Evolutionary conservation across 2,329 filamentous ascomycete species (phyloP).

Genomic region (Colletotrichum chlorophyti): DNA sequence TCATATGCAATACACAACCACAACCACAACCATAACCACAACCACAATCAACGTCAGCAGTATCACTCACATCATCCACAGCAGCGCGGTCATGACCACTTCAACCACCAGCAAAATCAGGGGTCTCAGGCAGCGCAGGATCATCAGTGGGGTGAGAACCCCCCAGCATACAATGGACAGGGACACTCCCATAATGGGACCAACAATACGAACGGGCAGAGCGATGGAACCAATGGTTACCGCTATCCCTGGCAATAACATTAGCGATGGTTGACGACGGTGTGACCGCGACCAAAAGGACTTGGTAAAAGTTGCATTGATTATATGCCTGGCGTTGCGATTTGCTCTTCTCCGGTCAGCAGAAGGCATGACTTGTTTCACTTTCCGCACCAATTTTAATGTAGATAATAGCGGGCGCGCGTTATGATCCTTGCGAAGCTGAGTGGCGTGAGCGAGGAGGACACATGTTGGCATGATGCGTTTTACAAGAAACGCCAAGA

Average conservation of each 20-base stretch:
- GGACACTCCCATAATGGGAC: neutral
- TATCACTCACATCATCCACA: neutral
- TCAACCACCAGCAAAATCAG: neutral
- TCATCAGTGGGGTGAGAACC: neutral
- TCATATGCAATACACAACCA: neutral
- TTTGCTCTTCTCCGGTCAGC: too few relatives aligned
- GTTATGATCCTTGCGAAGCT: too few relatives aligned
- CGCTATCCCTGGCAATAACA: slow-evolving; percentile 32
- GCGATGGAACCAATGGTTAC: slow-evolving; percentile 16
- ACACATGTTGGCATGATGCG: neutral
- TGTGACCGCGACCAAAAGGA: too few relatives aligned
- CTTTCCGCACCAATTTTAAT: neutral
- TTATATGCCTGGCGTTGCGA: too few relatives aligned
- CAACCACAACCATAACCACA: neutral
- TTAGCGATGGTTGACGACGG: too few relatives aligned
- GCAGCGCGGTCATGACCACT: neutral
- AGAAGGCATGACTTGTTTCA: too few relatives aligned
- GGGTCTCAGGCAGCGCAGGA: neutral
- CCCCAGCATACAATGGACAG: slow-evolving; percentile 15
- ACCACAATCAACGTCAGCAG: neutral
- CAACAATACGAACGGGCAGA: slow-evolving; percentile 2
- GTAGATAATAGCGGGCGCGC: neutral
- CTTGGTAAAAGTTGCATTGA: too few relatives aligned
- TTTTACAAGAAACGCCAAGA: slow-evolving; percentile 31
- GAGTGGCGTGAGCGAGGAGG: neutral